Base-by-base conservation (phyloP, 805 yeast species). In the Lachancea quebecensis region DNA sequence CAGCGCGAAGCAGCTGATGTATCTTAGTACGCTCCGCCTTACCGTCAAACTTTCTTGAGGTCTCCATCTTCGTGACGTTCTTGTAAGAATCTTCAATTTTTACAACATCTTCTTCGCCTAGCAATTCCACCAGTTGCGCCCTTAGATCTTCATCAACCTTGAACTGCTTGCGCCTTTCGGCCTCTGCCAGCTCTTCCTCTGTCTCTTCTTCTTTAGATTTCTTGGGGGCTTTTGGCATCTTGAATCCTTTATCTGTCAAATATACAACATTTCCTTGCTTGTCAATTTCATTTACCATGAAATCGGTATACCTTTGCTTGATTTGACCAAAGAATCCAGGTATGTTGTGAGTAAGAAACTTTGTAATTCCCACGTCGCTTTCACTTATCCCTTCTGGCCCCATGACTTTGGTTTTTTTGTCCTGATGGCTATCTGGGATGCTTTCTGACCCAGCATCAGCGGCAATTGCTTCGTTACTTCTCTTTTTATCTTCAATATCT, bases 221-320 rank as follows among this genome's bases (percentile, higher is more conserved):
- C 69, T 77, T 51, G 64, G 59, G 55, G 71, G 72, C 55, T 72
- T 69, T 55, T 70, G 79, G 63, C 72, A 73, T 65, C 66, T 73
- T 70, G 37, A 83, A 68, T 4, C 97, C 96, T 44, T 79, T 77
- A 57, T 90, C 96, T 9, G 67, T 61, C 50, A 93, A 70, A 61
- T 82, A 90, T 10, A 90, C 75, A 1, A 89, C 95, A 1, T 76
- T 66, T 1, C 86, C 95, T 17, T 77, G 67, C 28, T 66, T 54
- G 49, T 73, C 83, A 46, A 93, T 83, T 64, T 93, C 99, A 64
- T 89, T 87, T 38, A 93, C 99, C 59, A 87, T 74, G 62, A 93
- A 93, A 62, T 93, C 99, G 10, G 95, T 82, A 65, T 89, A 90
- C 50, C 96, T 72, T 59, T 86, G 95, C 64, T 93, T 93, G 55